Evolutionary conservation across 805 yeast genomes (phyloP).

Genomic region (Kodamaea kakaduensis): DNA sequence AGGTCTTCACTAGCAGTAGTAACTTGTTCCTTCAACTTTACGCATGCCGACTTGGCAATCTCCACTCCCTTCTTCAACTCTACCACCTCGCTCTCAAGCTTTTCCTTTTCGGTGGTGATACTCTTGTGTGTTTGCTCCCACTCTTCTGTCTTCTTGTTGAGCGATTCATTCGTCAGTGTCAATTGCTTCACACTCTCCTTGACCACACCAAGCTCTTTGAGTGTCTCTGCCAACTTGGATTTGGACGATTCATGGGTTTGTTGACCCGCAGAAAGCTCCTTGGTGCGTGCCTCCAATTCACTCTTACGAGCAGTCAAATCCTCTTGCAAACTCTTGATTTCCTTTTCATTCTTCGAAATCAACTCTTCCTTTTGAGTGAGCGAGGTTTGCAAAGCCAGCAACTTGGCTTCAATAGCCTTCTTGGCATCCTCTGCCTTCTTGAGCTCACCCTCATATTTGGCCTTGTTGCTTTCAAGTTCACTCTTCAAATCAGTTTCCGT

Average conservation of each 20-base stretch:
- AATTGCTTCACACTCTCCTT: conserved; percentile 1
- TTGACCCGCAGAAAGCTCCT: neutral
- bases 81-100: conserved; percentile 1
- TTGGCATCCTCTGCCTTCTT: neutral
- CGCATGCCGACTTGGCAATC: neutral
- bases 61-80: conserved; percentile 2
- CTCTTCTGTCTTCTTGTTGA: conserved; percentile 2
- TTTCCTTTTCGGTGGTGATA: neutral
- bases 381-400: neutral
- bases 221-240: neutral
- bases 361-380: neutral
- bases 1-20: neutral
- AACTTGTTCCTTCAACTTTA: conserved; percentile 1
- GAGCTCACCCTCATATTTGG: neutral
- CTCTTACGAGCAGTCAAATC: conserved; percentile 2
- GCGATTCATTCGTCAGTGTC: conserved; percentile 1
- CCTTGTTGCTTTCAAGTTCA: conserved; percentile 1
- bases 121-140: neutral
- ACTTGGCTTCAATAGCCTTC: neutral
- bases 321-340: conserved; percentile 3
- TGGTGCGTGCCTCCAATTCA: neutral
- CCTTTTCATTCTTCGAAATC: neutral
- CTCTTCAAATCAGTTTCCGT: conserved; percentile 3
- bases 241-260: neutral
- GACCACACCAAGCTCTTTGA: neutral